Percentiles rank a stretch among this genome's conserved stretches.
These are phyloP conservation scores for Alternaria viburni DNA, from an alignment of 2,329 filamentous ascomycete species.

Conservation along the genomic window DNA sequence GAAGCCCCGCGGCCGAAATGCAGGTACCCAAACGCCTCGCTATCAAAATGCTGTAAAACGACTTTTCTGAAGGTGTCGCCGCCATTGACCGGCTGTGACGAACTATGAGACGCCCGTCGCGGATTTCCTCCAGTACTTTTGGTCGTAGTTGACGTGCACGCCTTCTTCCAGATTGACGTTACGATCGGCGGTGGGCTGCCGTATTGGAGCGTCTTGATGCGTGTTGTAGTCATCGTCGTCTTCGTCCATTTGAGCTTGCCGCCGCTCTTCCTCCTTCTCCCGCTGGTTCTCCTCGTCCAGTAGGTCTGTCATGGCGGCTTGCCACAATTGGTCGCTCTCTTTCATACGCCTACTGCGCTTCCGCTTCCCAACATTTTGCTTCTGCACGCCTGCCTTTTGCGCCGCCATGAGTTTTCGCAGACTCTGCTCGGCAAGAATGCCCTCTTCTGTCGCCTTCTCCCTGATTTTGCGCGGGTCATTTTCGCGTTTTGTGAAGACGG, in stretches of 20 bases:
- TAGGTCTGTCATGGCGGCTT: constrained; percentile 62
- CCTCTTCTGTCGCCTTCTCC: constrained; percentile 70
- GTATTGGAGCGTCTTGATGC: constrained; percentile 27
- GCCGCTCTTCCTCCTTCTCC: constrained; percentile 32
- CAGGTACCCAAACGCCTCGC: constrained; percentile 48
- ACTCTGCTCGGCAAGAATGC: constrained; percentile 69
- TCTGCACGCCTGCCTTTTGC: constrained; percentile 54
- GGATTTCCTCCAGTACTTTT: constrained; percentile 62
- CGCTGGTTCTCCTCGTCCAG: constrained; percentile 49
- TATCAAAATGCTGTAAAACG: constrained; percentile 38
- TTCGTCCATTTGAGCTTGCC: constrained; percentile 24
- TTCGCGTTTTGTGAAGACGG: constrained; percentile 65
- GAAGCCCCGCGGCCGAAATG: constrained; percentile 25
- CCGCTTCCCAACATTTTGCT: constrained; percentile 41
- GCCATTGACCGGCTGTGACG: not conserved
- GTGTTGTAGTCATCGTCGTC: constrained; percentile 29
- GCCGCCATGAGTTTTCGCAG: constrained; percentile 64
- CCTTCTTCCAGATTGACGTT: constrained; percentile 44
- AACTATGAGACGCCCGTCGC: constrained; percentile 34
- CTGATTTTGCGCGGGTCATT: constrained; percentile 65
- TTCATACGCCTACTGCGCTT: constrained; percentile 51
- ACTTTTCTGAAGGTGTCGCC: not conserved
- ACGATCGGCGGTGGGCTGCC: constrained; percentile 38
- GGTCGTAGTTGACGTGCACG: constrained; percentile 65
- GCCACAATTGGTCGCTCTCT: constrained; percentile 60